Base-by-base conservation (phyloP, 1,139 yeast genomes). In the Ashbya aceris region DNA sequence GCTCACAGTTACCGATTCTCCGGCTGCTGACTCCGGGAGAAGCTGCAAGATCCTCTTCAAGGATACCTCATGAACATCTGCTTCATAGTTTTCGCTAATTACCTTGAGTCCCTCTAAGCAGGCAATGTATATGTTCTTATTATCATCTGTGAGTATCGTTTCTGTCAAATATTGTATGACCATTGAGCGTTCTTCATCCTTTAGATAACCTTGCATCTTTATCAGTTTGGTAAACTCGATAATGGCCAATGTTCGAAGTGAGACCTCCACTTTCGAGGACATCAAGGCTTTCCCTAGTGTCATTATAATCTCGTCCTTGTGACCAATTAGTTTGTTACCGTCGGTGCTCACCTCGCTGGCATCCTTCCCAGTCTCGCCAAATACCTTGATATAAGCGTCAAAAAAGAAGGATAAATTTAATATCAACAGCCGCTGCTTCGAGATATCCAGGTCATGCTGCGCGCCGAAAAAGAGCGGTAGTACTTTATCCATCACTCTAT, bases 121-220 rank as follows among this genome's bases (percentile, higher is more conserved):
- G 1, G 71, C 66, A 33, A 65, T 60, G 41, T 64, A 67, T 5
- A 71, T 66, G 36, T 65, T 67, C 27, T 62, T 61, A 40, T 67
- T 65, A 23, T 66, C 69, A 35, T 65, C 67, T 7, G 66, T 62
- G n/a, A 81, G 56, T 8, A 83, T 65, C 17, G 79, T 72, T 36
- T 79, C 86, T 29, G 78, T 77, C 34, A 87, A 67, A 52, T 82
- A 78, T 46, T 78, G 85, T 28, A 83, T 74, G 7, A 85, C 66
- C 42, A 83, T 62, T 17, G 76, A 73, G 29, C 75, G 59, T 52
- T 87, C 95, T 40, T 74, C 74, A 1, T 55, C 52, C 8, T 61
- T 62, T 36, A 84, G 62, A 48, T 74, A 77, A 1, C 62, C 62
- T 2, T 64, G 58, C 50, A 80, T 64, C 30, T 66, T 65, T 20